Percentiles rank a stretch among this genome's conserved stretches.
Conservation (phyloP, 2,329 filamentous ascomycete genomes). For the Seiridium cupressi region DNA sequence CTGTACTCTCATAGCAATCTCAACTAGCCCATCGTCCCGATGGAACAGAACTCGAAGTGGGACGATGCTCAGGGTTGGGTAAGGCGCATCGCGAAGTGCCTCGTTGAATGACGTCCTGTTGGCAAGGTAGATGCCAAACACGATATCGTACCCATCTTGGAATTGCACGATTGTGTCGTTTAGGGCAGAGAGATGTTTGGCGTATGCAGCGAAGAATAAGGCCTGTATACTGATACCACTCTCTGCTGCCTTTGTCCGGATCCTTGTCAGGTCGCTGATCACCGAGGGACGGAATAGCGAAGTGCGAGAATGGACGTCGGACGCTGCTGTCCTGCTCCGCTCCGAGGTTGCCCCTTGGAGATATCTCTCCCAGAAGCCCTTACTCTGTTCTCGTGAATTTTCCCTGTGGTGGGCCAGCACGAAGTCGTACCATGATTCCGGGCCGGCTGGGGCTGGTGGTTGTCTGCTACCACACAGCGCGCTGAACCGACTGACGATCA, state of each 20-base stretch:
- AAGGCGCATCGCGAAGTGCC: slow-evolving; percentile 45
- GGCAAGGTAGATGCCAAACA: slow-evolving; percentile 81
- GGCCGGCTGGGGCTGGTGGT: neutral
- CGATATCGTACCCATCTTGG: slow-evolving; percentile 36
- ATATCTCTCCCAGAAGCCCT: slow-evolving; percentile 47
- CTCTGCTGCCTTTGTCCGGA: slow-evolving; percentile 17
- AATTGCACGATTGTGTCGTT: neutral
- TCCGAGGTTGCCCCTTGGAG: slow-evolving; percentile 24
- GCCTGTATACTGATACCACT: slow-evolving; percentile 68
- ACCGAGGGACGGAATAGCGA: slow-evolving; percentile 15
- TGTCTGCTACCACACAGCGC: slow-evolving; percentile 17
- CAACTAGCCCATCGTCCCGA: slow-evolving; percentile 32
- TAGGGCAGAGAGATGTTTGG: slow-evolving; percentile 36
- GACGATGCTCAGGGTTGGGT: slow-evolving; percentile 77
- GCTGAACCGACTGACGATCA: slow-evolving; percentile 49
- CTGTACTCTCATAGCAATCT: slow-evolving; percentile 63
- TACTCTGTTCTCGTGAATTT: slow-evolving; percentile 13
- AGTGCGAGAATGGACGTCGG: slow-evolving; percentile 3
- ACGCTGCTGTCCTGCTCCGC: neutral
- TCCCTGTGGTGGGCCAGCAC: slow-evolving; percentile 17
- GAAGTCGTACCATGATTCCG: slow-evolving; percentile 23
- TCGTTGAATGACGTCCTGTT: slow-evolving; percentile 62
- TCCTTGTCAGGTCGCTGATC: slow-evolving; percentile 10
- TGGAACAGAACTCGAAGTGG: slow-evolving; percentile 59
- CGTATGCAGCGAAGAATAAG: slow-evolving; percentile 71